Percentiles rank a stretch among this genome's conserved stretches.
These are phyloP conservation scores for Geotrichum europaeum DNA, from an alignment of 1,139 yeast species.

Conservation along the genomic window DNA sequence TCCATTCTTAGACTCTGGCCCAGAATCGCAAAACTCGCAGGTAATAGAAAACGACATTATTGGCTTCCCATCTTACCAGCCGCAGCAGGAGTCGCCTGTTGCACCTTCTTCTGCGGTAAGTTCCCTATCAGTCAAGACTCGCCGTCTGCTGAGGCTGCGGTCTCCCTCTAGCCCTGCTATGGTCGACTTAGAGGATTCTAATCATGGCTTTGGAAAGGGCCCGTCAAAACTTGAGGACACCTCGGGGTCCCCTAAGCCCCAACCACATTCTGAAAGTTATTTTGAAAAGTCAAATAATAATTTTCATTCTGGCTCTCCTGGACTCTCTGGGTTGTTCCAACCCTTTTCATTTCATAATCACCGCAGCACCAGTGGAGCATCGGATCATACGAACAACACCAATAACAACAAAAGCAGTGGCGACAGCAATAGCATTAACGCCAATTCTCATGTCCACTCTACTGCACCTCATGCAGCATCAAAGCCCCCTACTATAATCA, in stretches of 20 bases:
- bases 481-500: background rate
- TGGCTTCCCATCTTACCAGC: conserved; percentile 11
- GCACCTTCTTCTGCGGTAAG: background rate
- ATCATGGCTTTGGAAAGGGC: background rate
- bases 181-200: conserved; percentile 8
- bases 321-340: conserved; percentile 28
- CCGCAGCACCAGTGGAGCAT: background rate
- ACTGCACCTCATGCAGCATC: background rate
- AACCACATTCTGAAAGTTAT: conserved; percentile 31
- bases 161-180: conserved; percentile 37
- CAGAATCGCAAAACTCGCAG: background rate
- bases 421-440: background rate
- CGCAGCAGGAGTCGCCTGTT: background rate
- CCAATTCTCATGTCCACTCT: background rate
- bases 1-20: background rate
- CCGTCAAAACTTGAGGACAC: background rate
- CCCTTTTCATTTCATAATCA: conserved; percentile 18
- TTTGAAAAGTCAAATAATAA: conserved; percentile 40
- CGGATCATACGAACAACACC: background rate
- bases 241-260: background rate
- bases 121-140: conserved; percentile 14
- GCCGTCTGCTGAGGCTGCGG: conserved; percentile 34
- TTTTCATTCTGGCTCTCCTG: conserved; percentile 47
- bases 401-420: background rate
- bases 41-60: conserved; percentile 12